phyloP scores from a whole-genome alignment of 1,139 yeast genomes.

The Arxiozyma slooffiae region DNA sequence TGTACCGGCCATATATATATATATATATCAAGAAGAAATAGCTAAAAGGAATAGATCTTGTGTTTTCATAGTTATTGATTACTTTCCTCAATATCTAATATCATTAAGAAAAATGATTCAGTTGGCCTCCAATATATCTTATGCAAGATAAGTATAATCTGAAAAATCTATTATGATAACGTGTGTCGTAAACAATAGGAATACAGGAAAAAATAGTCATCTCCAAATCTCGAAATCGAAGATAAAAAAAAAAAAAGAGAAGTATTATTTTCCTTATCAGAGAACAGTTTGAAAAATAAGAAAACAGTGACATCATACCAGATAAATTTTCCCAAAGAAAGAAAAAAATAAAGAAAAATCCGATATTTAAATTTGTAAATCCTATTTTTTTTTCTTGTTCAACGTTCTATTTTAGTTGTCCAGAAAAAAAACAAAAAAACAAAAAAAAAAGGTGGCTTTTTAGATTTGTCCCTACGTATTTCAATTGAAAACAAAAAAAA shows the following conservation, averaged over 20 bases:
- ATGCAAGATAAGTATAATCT: not conserved
- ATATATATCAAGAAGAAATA: too few relatives aligned
- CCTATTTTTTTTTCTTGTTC: not conserved
- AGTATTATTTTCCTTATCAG: not conserved
- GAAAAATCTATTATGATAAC: not conserved
- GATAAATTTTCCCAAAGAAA: not conserved
- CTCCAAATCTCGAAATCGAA: not conserved
- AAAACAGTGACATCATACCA: not conserved
- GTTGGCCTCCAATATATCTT: not conserved
- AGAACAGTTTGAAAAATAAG: too few relatives aligned
- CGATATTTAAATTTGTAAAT: not conserved
- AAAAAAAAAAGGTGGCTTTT: too few relatives aligned
- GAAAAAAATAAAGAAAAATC: too few relatives aligned
- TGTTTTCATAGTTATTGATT: too few relatives aligned
- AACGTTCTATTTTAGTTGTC: too few relatives aligned
- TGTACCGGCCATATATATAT: too few relatives aligned
- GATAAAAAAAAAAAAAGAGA: not conserved
- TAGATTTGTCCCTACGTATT: too few relatives aligned
- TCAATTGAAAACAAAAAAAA: too few relatives aligned
- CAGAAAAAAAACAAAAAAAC: too few relatives aligned
- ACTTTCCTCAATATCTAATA: not conserved
- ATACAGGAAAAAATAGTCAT: not conserved
- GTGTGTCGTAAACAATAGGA: not conserved
- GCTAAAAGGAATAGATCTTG: not conserved
- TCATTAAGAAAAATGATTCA: not conserved